These are phyloP conservation scores for Heterobasidion parviporum DNA, from an alignment of 1,284 basidiomycete species.

Conservation along the genomic window DNA sequence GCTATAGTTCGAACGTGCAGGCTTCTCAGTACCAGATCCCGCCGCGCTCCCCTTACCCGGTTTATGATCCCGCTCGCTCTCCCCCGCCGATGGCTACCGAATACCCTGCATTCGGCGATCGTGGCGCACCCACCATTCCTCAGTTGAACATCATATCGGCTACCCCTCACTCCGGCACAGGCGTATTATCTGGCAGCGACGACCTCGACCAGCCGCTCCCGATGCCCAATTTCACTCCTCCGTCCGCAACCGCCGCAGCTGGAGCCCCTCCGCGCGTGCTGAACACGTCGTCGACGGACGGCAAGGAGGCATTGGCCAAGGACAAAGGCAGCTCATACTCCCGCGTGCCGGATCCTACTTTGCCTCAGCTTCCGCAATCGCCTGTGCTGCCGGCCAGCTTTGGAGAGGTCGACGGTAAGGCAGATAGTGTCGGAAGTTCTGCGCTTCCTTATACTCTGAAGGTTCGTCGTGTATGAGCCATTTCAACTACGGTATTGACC, in stretches of 20 bases:
- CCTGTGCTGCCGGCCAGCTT: conserved; percentile 19
- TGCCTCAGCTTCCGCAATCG: conserved; percentile 13
- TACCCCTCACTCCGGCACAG: background rate
- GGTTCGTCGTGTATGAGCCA: no score
- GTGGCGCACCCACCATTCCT: background rate
- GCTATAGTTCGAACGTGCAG: background rate
- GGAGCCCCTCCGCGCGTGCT: no score
- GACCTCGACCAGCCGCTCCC: no score
- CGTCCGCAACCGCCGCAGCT: no score
- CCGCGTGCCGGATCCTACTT: conserved; percentile 14
- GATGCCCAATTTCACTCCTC: no score
- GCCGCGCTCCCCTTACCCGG: background rate
- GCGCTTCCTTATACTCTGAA: no score
- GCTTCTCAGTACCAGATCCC: background rate
- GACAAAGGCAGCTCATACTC: conserved; percentile 9
- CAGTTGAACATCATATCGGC: background rate
- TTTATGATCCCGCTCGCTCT: background rate
- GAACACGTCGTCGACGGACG: no score
- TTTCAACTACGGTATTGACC: no score
- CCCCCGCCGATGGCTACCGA: background rate
- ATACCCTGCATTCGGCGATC: no score
- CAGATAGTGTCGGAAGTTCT: background rate
- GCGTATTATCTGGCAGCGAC: background rate
- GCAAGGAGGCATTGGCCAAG: no score
- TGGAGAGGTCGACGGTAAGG: conserved; percentile 2